phyloP scores from a whole-genome alignment of 164 flowering plant genomes.

The Sedum album region DNA sequence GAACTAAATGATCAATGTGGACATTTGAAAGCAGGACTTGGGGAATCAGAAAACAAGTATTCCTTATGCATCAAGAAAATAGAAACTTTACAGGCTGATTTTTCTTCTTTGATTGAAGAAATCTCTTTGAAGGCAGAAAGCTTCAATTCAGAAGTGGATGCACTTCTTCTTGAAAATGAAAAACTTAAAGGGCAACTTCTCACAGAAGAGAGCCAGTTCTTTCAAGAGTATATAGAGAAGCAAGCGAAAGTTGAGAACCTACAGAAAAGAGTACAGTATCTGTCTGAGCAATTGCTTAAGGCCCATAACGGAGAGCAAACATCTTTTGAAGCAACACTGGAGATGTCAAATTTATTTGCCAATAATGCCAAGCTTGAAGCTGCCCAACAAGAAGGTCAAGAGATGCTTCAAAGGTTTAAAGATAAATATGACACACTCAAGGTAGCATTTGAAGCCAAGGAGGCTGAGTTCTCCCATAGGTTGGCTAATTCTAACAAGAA shows the following conservation, averaged over 20 bases:
- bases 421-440: conserved; percentile 25
- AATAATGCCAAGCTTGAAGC: conserved; percentile 44
- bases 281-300: conserved; percentile 34
- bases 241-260: conserved; percentile 43
- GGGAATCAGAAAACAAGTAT: conserved; percentile 28
- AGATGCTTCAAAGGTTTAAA: conserved; percentile 24
- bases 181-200: conserved; percentile 34
- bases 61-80: conserved; percentile 25
- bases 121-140: conserved; percentile 40
- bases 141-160: conserved; percentile 40
- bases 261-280: conserved; percentile 43
- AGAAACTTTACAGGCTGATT: conserved; percentile 34
- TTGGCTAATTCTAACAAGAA: conserved; percentile 34
- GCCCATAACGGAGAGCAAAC: conserved; percentile 32
- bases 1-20: conserved; percentile 38
- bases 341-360: conserved; percentile 39
- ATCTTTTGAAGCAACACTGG: conserved; percentile 39
- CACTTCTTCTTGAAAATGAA: conserved; percentile 39
- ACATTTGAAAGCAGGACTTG: conserved; percentile 37
- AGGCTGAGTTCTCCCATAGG: conserved; percentile 26
- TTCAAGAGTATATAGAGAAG: conserved; percentile 41
- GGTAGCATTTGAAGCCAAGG: conserved; percentile 33
- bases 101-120: conserved; percentile 30
- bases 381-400: conserved; percentile 35
- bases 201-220: conserved; percentile 30